Evolutionary conservation across 306 rosid species (phyloP), one percentile per base, ranked within the genome.

Genomic region (Prunus mume): DNA sequence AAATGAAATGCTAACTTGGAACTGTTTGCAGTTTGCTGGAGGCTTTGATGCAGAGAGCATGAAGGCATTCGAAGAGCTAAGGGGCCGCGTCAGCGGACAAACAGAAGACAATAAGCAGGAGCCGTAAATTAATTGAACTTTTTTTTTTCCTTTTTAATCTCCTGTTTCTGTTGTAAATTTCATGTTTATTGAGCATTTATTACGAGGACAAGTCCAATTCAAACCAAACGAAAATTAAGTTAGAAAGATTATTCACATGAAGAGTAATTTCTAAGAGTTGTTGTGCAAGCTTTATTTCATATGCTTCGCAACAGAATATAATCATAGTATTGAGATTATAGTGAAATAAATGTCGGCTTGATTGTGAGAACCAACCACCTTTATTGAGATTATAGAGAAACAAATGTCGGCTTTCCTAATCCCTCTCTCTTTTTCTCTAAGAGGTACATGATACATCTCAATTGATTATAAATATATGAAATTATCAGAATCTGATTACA

Each of bases 31-130:
- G 98, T 93, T 93, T 85, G 97, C 98, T 1, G 98, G 97, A 68
- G 98, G 98, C 34, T 91, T 91, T 60, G 97, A 91, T 30, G 87
- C 93, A 70, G 98, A 93, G 76, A 93, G 96, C 86, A 91, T 93
- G 98, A 93, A 91, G 83, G 96, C 97, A 38, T 93, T 93, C 27
- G 98, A 93, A 86, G 96, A 91, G 57, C 87, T 93, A 63, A 87
- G 97, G 80, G 87, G 83, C 80, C 93, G 97, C 56, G 85, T 88
- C 74, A 78, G 78, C 34, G 8, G 81, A 82, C 80, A 80, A 81
- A 69, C 77, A 50, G 90, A 77, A 76, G 92, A 91, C 54, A 85
- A 70, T 69, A 78, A 85, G 71, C 78, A 62, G 93, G 77, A 71
- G 52, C 69, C 67, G 3, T 65, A 74, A 38, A 45, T 51, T 66